These are phyloP conservation scores for Phytophthora fragariae DNA, from an alignment of 352 stramenopile genomes.

Conservation along the genomic window DNA sequence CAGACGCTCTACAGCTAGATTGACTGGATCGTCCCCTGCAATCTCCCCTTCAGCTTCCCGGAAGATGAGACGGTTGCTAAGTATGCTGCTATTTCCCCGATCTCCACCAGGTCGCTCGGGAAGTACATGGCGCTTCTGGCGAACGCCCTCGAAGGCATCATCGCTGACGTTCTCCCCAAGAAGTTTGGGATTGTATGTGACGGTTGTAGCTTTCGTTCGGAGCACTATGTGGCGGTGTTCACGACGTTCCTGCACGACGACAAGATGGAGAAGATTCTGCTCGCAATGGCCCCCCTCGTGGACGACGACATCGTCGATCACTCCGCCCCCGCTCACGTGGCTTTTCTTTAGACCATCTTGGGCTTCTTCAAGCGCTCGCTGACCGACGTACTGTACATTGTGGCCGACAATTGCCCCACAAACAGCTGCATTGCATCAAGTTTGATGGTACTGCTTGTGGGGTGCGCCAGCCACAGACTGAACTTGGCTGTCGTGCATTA, in stretches of 20 bases:
- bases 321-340: not conserved
- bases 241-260: not conserved
- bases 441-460: slow-evolving; percentile 3
- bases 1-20: slow-evolving; percentile 9
- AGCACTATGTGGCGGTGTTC: slow-evolving; percentile 3
- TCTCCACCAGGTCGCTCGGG: not conserved
- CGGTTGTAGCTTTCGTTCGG: slow-evolving; percentile 1
- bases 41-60: not conserved
- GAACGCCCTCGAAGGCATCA: not conserved
- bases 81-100: not conserved
- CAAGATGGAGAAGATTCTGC: slow-evolving; percentile 6
- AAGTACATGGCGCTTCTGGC: not conserved
- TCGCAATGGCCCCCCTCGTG: not conserved
- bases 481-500: not conserved
- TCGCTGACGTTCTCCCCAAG: not conserved
- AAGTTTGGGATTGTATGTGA: slow-evolving; percentile 10
- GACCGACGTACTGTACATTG: not conserved
- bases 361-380: not conserved
- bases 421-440: not conserved
- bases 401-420: not conserved
- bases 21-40: slow-evolving; percentile 2
- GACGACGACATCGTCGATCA: slow-evolving; percentile 8
- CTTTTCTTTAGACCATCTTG: not conserved
- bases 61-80: not conserved
- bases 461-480: not conserved